Base-by-base conservation (phyloP, 305 asterid genomes). In the Caryopteris hybrid region DNA sequence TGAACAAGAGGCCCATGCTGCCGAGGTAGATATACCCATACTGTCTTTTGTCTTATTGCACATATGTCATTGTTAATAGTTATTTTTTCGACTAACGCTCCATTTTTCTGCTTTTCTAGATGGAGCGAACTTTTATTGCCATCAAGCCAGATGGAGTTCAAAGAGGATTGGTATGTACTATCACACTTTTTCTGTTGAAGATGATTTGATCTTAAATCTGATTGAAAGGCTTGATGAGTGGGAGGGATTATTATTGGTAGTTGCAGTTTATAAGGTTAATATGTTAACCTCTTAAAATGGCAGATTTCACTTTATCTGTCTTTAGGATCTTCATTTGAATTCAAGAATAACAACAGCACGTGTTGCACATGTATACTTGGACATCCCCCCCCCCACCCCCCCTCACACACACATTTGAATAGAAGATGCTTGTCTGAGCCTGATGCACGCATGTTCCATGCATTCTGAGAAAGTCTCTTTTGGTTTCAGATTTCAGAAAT, bases 111-210 rank as follows among this genome's bases (percentile, higher is more conserved):
- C 45, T 72, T 39, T 64, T 46, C 48, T 41, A 93, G 99, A 65
- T 84, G 88, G 99, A 93, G 80, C 87, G 89, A 43, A 88, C 96
- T 68, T 93, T 93, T 68, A 93, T 93, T 56, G 97, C 99, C 74
- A 93, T 93, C 84, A 93, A 93, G 84, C 97, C 99, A 11, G 99
- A 91, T 82, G 99, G 99, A 70, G 97, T 91, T 64, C 99, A 93
- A 71, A 88, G 99, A 79, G 97, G 96, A 68, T 76, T 93, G 99
- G 99, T 93, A 91, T 29, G 45, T 31, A 57, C 70, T 13, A 5
- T 27, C 41, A 2, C 62, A 34, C 68, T 14, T 51, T 27, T 41
- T 36, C 70, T 73, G 16, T 45, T 63, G 39, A 45, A 17, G 38
- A 38, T 69, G 64, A 29, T 71, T 14, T 77, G 62, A 36, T 29